These are phyloP conservation scores for Coniosporium tulheliwenetii DNA, from an alignment of 2,329 filamentous ascomycete genomes.

Conservation along the genomic window DNA sequence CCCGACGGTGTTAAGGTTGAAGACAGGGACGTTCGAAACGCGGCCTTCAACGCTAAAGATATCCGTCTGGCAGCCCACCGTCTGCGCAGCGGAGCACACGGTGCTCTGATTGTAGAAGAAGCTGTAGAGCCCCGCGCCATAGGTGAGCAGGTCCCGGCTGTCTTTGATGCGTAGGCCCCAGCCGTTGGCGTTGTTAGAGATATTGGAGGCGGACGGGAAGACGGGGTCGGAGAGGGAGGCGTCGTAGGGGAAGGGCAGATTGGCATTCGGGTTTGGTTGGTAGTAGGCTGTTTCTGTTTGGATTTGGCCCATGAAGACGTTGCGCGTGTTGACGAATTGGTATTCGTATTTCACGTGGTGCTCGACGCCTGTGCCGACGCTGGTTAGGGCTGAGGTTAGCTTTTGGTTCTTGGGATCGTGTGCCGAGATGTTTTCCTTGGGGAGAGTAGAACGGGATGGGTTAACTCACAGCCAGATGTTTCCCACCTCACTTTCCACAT, in stretches of 20 bases:
- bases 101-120: conserved; percentile 51
- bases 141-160: conserved; percentile 38
- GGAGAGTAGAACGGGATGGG: no score
- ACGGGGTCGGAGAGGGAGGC: conserved; percentile 47
- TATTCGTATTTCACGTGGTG: conserved; percentile 58
- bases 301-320: conserved; percentile 70
- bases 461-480: conserved; percentile 18
- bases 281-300: conserved; percentile 82
- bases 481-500: conserved; percentile 41
- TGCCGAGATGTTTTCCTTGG: no score
- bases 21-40: conserved; percentile 22
- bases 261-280: conserved; percentile 66
- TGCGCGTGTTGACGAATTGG: conserved; percentile 60
- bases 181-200: conserved; percentile 29
- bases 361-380: conserved; percentile 52
- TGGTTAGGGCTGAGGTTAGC: no score
- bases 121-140: conserved; percentile 51
- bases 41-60: conserved; percentile 31
- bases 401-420: no score
- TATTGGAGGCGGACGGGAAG: conserved; percentile 33
- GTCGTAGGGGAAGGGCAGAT: conserved; percentile 47
- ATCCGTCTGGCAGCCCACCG: conserved; percentile 29
- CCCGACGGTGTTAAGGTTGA: conserved; percentile 32
- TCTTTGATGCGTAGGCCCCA: conserved; percentile 50
- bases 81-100: conserved; percentile 17